phyloP scores from a whole-genome alignment of 208 protist species.

The Sergeia podlipaevii region DNA sequence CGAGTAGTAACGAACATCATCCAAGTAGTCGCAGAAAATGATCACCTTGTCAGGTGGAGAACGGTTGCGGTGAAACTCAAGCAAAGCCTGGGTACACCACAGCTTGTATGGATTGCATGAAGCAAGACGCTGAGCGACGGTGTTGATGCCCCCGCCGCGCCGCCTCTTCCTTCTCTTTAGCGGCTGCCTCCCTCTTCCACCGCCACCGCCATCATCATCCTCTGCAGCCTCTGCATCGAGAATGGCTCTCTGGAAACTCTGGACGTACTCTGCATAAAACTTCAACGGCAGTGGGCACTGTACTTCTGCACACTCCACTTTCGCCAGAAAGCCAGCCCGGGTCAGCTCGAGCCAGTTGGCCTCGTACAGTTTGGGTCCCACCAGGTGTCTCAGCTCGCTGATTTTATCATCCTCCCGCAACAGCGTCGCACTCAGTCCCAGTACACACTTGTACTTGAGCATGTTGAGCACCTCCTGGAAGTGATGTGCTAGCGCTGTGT shows the following conservation, averaged over 20 bases:
- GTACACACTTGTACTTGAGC: conserved; percentile 96
- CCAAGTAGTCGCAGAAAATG: conserved; percentile 89
- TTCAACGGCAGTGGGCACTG: conserved; percentile 94
- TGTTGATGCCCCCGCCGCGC: background rate
- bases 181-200: background rate
- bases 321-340: conserved; percentile 94
- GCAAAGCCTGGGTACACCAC: conserved; percentile 90
- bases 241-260: conserved; percentile 13
- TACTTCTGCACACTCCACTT: conserved; percentile 98
- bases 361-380: conserved; percentile 99
- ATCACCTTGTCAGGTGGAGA: conserved; percentile 92
- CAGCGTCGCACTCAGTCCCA: conserved; percentile 97
- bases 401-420: conserved; percentile 98
- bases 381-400: conserved; percentile 96
- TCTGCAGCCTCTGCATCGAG: background rate
- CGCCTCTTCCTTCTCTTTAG: background rate
- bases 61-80: conserved; percentile 94
- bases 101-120: conserved; percentile 92
- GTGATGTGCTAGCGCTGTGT: conserved; percentile 95
- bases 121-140: conserved; percentile 18
- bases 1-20: conserved; percentile 80
- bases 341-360: conserved; percentile 99
- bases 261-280: conserved; percentile 64
- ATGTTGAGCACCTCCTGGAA: conserved; percentile 95
- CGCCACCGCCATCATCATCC: background rate